Evolutionary conservation across 768 basidiomycete genomes (phyloP), one percentile per base, ranked within the genome.

Genomic region (Trametes cubensis): DNA sequence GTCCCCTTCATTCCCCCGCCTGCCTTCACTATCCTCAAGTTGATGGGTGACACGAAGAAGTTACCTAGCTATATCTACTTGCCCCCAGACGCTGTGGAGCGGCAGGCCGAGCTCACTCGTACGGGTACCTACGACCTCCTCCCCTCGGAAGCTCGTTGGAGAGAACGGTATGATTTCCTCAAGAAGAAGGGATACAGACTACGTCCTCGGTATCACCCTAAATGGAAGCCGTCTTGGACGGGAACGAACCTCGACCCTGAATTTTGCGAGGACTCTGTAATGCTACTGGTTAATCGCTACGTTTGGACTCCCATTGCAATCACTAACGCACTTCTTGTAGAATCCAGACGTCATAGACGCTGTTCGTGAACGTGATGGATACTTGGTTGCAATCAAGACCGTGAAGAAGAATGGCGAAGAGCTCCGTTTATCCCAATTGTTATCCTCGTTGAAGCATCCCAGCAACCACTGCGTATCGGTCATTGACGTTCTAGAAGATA

Each of bases 391-490:
- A 3, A 61, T 69, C 30, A 71, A 71, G 46, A 34, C n/a, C 8
- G 13, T 26, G 0, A 46, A 38, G 15, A 44, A 14, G 0, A 17
- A 54, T 18, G 17, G 20, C 0, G 40, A 60, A 1, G 70, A 71
- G 53, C 55, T 66, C 1, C 38, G 58, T 0, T 63, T 68, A 4
- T 48, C 49, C 10, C 62, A 46, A 15, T 57, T 48, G 6, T 40
- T 68, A 10, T 41, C 53, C 20, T 60, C 53, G n/a, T 21, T 64
- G 3, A 3, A 54, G 18, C 40, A 60, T 13, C 49, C 67, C 0
- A 17, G 7, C 5, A 73, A 73, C 23, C 72, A 74, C 47, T 71
- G 61, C 21, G 70, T 70, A 2, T 60, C 65, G 0, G 25, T 73
- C 2, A 18, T 68, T 3, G 70, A 73, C 1, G 38, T 66, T 7